A percentile compares a stretch with the other conserved stretches of the same genome.
Evolutionary conservation across 345 rosid species (phyloP).

Genomic region (Syzygium oleosum): DNA sequence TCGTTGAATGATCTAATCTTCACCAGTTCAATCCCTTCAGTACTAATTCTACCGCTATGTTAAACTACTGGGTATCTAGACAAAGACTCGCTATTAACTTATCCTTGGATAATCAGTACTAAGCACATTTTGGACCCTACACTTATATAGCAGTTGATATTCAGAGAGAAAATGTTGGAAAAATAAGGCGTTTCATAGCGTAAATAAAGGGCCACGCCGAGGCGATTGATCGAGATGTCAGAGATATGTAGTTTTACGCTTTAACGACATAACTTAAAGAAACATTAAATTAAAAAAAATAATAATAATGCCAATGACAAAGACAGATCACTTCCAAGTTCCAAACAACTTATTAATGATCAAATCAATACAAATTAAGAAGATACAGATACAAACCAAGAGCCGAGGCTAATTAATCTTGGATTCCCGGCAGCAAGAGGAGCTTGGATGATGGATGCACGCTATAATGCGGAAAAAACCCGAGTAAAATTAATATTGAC

Average conservation of each 20-base stretch:
- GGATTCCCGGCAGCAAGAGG: neutral
- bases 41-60: neutral
- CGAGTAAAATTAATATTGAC: neutral
- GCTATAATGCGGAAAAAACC: neutral
- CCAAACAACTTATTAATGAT: constrained; percentile 16
- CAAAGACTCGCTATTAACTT: neutral
- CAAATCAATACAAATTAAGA: constrained; percentile 12
- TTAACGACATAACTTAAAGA: neutral
- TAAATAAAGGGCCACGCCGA: neutral
- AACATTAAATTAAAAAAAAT: neutral
- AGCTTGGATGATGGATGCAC: neutral
- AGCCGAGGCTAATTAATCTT: neutral
- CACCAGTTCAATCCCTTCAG: neutral
- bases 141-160: neutral
- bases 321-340: constrained; percentile 7
- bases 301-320: neutral
- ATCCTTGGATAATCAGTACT: neutral
- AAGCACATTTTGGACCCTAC: neutral
- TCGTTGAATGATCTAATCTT: neutral
- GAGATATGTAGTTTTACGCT: neutral
- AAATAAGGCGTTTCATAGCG: neutral
- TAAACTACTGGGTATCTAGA: neutral
- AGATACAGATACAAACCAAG: constrained; percentile 12
- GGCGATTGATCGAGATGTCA: neutral
- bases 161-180: neutral